These are phyloP conservation scores for Cryptosporidium andersoni DNA, from an alignment of 169 alveolate genomes.

Conservation along the genomic window DNA sequence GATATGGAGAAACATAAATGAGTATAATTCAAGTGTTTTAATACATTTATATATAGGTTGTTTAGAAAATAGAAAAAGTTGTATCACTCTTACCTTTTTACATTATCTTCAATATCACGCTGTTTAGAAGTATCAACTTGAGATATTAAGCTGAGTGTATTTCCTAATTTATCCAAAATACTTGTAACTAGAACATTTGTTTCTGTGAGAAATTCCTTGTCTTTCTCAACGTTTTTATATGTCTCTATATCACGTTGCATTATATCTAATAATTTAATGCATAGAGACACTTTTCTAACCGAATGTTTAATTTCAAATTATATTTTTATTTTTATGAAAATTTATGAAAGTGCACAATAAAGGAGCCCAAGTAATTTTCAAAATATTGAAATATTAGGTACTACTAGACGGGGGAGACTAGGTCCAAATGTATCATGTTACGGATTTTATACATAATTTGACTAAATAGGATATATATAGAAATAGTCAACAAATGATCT, in stretches of 20 bases:
- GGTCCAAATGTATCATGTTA: too few species aligned
- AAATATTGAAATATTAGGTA: too few species aligned
- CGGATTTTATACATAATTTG: too few species aligned
- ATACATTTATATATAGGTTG: neutral
- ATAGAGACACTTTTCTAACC: neutral
- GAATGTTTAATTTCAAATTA: neutral
- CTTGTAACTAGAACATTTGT: slow-evolving; percentile 9
- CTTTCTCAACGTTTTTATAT: neutral
- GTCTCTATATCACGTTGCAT: neutral
- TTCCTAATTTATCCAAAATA: slow-evolving; percentile 24
- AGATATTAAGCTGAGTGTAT: slow-evolving; percentile 38
- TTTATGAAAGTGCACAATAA: neutral
- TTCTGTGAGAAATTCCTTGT: slow-evolving; percentile 28
- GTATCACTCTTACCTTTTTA: slow-evolving; percentile 10
- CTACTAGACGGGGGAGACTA: too few species aligned
- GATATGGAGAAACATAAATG: neutral
- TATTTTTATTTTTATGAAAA: neutral
- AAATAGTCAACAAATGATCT: too few species aligned
- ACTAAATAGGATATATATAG: too few species aligned
- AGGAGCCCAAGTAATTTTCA: neutral
- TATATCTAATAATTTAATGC: neutral
- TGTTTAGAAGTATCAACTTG: slow-evolving; percentile 44
- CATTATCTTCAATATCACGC: slow-evolving; percentile 35
- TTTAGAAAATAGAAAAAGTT: neutral
- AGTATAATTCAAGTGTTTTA: neutral